phyloP scores from a whole-genome alignment of 768 basidiomycete species.

The Bullera alba region DNA sequence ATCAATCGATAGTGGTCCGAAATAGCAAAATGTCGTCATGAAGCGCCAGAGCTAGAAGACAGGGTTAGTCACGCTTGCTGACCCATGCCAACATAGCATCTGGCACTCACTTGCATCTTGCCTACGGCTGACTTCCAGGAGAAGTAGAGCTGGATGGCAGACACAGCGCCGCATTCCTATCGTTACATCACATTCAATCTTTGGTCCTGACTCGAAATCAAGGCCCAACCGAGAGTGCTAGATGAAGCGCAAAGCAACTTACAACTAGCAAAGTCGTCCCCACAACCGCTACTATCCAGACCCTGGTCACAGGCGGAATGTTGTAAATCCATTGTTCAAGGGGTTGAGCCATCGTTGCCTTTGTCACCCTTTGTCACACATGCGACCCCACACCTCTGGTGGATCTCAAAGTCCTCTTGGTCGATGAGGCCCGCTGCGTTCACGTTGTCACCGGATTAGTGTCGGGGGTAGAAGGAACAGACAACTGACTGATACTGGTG shows the following conservation, averaged over 20 bases:
- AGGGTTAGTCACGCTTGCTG: constrained; percentile 3
- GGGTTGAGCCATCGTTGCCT: not conserved
- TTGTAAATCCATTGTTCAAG: constrained; percentile 84
- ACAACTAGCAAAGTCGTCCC: constrained; percentile 80
- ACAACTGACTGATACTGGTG: too few relatives aligned
- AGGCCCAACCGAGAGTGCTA: not conserved
- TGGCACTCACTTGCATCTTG: constrained; percentile 72
- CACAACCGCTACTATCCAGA: constrained; percentile 74
- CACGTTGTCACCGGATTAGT: too few relatives aligned
- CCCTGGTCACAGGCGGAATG: constrained; percentile 83
- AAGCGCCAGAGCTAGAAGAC: constrained; percentile 69
- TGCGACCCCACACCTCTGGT: too few relatives aligned
- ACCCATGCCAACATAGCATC: constrained; percentile 15
- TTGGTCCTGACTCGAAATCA: constrained; percentile 2
- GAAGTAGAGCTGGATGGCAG: constrained; percentile 86
- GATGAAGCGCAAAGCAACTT: constrained; percentile 45
- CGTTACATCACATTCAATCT: not conserved
- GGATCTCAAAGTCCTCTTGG: too few relatives aligned
- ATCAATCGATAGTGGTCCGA: constrained; percentile 85
- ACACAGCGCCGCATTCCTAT: constrained; percentile 87
- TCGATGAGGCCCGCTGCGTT: too few relatives aligned
- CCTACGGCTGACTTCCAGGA: constrained; percentile 77
- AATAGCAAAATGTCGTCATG: constrained; percentile 89
- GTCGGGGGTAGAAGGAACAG: too few relatives aligned
- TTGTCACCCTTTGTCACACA: too few relatives aligned